Base-by-base conservation (phyloP, 2,329 filamentous ascomycete species). In the Penicillium concentricum region DNA sequence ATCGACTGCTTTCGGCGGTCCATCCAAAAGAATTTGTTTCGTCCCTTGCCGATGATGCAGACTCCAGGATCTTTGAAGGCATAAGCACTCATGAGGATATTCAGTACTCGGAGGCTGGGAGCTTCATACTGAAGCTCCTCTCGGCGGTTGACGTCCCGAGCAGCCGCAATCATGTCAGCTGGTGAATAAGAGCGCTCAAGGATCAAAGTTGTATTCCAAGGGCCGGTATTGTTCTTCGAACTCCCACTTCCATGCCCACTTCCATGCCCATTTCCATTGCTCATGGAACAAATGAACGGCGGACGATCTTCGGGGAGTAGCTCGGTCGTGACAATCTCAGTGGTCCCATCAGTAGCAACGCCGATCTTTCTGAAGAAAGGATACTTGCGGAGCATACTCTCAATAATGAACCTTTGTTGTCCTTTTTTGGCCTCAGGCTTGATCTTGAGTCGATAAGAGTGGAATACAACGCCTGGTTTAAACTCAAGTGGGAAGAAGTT, bases 11-110 rank as follows among this genome's bases (percentile, higher is more conserved):
- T 58, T 16, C 55, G 44, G 10, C 13, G 3, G 30, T 59, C 62
- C 28, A 61, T 57, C 46, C 59, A 56, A 48, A 63, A 66, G 37
- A 60, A 60, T 38, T 66, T 64, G 37, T 59, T 59, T 22, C 57
- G 50, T 15, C 60, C 56, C n/a, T 55, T 60, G 5, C 61, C 61
- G 8, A 58, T 51, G 15, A 59, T 64, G 4, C 16, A 24, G 15
- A 60, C 20, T 2, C 61, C 53, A 0, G 13, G 0, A 35, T 62
- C 44, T 4, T 38, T 41, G n/a, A 30, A 52, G 3, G 61, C 56
- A 37, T 47, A 24, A 6, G 50, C 45, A 35, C 52, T 59, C 58
- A 67, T 56, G n/a, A 63, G 35, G 22, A 67, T 60, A 28, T 67
- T 67, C 16, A 67, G 39, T 2, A 51, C 32, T 10, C 62, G 58